Percentiles rank a stretch among this genome's conserved stretches.
Conservation (phyloP, 106 monocot species). For the Platanthera guangdongensis region DNA sequence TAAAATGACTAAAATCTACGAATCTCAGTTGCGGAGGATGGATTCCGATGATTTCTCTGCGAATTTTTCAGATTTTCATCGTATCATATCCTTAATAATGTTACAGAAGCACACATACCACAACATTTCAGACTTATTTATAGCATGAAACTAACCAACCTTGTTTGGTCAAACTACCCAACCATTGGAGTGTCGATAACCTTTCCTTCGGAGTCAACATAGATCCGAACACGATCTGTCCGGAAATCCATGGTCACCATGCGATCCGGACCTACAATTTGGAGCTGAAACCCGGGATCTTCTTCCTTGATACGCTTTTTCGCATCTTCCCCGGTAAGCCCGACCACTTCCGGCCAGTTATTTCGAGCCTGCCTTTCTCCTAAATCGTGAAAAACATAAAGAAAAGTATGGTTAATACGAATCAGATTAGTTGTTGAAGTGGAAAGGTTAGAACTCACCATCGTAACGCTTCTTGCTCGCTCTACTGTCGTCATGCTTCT, state of each 20-base stretch:
- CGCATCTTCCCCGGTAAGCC: slow-evolving; percentile 13
- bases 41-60: too few species aligned
- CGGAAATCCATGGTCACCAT: slow-evolving; percentile 9
- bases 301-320: slow-evolving; percentile 17
- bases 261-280: slow-evolving; percentile 9
- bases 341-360: slow-evolving; percentile 24
- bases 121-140: not conserved
- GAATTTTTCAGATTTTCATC: too few species aligned
- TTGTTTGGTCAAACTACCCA: slow-evolving; percentile 3
- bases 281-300: not conserved
- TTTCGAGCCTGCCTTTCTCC: not conserved
- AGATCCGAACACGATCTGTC: slow-evolving; percentile 14
- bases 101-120: not conserved
- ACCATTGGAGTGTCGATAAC: not conserved
- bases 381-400: not conserved
- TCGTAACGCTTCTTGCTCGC: not conserved
- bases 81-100: too few species aligned
- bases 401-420: not conserved
- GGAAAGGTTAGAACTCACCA: not conserved
- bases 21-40: too few species aligned
- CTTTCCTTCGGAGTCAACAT: slow-evolving; percentile 10
- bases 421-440: not conserved
- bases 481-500: not conserved
- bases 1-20: too few species aligned
- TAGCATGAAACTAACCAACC: not conserved